A percentile compares a stretch with the other conserved stretches of the same genome.
These are phyloP conservation scores for Amanita rimosa DNA, from an alignment of 768 basidiomycete genomes.

Conservation along the genomic window DNA sequence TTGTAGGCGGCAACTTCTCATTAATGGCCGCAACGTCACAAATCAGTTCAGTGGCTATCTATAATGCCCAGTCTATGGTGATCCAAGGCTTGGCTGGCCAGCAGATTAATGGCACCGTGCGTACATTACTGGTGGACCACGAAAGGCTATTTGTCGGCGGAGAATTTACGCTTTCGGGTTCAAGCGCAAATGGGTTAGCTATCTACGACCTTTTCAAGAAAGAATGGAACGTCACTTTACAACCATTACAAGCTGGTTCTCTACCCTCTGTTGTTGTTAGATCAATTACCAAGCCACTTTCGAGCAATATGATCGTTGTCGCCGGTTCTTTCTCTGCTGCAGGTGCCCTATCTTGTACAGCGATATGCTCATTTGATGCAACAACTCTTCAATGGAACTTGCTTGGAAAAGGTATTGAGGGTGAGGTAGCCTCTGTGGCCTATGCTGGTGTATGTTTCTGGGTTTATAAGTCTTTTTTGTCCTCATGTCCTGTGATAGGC, in stretches of 20 bases:
- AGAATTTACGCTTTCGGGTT: conserved; percentile 56
- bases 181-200: conserved; percentile 56
- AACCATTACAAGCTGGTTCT: conserved; percentile 44
- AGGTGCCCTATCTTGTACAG: conserved; percentile 62
- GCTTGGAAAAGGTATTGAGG: conserved; percentile 72
- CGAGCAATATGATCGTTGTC: conserved; percentile 59
- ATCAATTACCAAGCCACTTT: conserved; percentile 52
- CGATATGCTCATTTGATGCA: conserved; percentile 70
- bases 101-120: conserved; percentile 67
- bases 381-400: conserved; percentile 64
- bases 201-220: conserved; percentile 64
- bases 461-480: not conserved
- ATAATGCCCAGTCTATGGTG: conserved; percentile 41
- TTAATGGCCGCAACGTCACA: conserved; percentile 32
- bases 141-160: conserved; percentile 75
- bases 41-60: conserved; percentile 49
- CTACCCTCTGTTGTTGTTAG: conserved; percentile 55
- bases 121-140: conserved; percentile 61
- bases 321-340: conserved; percentile 83
- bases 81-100: conserved; percentile 47
- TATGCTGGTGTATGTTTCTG: conserved; percentile 65
- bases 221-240: conserved; percentile 51
- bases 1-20: conserved; percentile 89
- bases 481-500: conserved; percentile 25
- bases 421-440: conserved; percentile 67